A percentile compares a stretch with the other conserved stretches of the same genome.
These are phyloP conservation scores for Fabrea salina DNA, from an alignment of 169 alveolate genomes.

Conservation along the genomic window DNA sequence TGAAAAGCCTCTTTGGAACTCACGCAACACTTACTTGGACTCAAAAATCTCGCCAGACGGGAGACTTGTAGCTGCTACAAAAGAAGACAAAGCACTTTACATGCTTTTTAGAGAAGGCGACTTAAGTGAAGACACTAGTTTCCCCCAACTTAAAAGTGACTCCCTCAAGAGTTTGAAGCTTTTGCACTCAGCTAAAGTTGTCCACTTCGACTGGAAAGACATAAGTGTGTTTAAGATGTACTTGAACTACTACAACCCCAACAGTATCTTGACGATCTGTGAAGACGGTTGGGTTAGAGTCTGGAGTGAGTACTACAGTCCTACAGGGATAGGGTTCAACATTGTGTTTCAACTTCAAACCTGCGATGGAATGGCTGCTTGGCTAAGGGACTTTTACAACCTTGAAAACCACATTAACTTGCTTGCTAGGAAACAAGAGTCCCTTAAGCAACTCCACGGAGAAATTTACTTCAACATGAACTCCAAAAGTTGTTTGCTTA, in stretches of 20 bases:
- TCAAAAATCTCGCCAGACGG: constrained; percentile 11
- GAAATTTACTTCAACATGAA: neutral
- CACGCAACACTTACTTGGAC: neutral
- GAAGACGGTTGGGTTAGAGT: constrained; percentile 19
- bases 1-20: neutral
- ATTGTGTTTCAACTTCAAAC: constrained; percentile 3
- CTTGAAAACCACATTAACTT: neutral
- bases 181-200: neutral
- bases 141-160: neutral
- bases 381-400: neutral
- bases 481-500: neutral
- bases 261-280: neutral
- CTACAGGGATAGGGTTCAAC: constrained; percentile 22
- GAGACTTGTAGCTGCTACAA: neutral
- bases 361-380: neutral
- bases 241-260: constrained; percentile 1
- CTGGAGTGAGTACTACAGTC: constrained; percentile 21
- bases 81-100: neutral
- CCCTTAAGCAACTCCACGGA: neutral
- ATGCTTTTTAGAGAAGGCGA: neutral
- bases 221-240: neutral
- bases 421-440: neutral
- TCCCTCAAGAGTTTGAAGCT: neutral
- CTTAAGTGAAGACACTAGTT: neutral
- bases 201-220: neutral